A percentile compares a stretch with the other conserved stretches of the same genome.
These are phyloP conservation scores for Drosera capensis DNA, from an alignment of 148 eudicot species.

Conservation along the genomic window DNA sequence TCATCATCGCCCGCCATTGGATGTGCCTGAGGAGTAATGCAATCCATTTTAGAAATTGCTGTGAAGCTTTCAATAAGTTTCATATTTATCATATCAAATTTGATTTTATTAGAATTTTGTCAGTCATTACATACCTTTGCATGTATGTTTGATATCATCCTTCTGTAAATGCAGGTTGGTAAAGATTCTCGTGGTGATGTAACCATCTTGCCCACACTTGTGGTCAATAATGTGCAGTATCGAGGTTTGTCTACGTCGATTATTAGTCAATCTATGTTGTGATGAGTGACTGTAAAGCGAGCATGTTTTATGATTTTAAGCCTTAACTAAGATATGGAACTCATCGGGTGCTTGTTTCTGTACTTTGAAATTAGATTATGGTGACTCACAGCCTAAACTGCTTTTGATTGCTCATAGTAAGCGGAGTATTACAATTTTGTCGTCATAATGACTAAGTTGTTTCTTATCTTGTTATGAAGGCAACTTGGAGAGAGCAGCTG, in stretches of 20 bases:
- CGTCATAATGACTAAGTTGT: not conserved
- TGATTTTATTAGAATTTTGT: not conserved
- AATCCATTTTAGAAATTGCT: too few species aligned
- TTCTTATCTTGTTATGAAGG: conserved; percentile 21
- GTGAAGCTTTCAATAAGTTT: too few species aligned
- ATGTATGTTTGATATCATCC: too few species aligned
- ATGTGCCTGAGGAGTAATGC: not conserved
- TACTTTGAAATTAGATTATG: too few species aligned
- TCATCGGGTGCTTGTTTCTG: too few species aligned
- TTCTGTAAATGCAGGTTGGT: conserved; percentile 60
- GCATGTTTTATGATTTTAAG: too few species aligned
- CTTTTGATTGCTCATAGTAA: too few species aligned
- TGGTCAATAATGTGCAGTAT: conserved; percentile 69
- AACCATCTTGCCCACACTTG: conserved; percentile 85
- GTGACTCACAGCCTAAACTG: too few species aligned
- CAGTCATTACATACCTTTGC: not conserved
- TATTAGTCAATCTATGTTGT: not conserved
- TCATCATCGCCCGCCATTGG: not conserved
- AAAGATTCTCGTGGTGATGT: conserved; percentile 82
- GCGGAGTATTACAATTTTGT: too few species aligned
- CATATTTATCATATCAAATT: too few species aligned
- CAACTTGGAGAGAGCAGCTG: conserved; percentile 71
- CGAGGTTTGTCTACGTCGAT: conserved; percentile 45
- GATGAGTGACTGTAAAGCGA: too few species aligned
- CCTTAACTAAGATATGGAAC: too few species aligned